A percentile compares a stretch with the other conserved stretches of the same genome.
Conservation (phyloP, 352 stramenopile genomes). For the Pythium brassicae region DNA sequence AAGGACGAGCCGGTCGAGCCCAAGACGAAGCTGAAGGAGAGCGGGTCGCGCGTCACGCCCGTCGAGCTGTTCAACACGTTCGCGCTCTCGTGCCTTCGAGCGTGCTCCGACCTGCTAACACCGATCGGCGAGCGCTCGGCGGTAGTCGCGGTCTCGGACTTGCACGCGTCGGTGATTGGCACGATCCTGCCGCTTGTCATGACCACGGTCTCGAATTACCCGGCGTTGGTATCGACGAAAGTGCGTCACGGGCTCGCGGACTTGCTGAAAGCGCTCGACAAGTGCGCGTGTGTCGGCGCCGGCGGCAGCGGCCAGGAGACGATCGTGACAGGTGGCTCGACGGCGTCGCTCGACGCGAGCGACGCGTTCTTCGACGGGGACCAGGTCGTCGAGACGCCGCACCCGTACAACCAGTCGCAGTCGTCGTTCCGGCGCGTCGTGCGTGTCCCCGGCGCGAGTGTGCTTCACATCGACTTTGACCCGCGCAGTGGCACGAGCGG, state of each 20-base stretch:
- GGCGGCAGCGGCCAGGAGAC: no score
- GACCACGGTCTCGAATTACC: constrained; percentile 38
- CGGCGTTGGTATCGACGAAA: constrained; percentile 23
- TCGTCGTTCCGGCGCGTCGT: constrained; percentile 57
- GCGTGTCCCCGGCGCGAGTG: constrained; percentile 41
- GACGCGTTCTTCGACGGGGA: constrained; percentile 32
- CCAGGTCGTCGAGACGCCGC: constrained; percentile 53
- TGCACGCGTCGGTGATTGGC: constrained; percentile 32
- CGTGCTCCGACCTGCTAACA: constrained; percentile 23
- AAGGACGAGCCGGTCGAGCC: constrained; percentile 14
- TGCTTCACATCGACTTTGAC: constrained; percentile 71
- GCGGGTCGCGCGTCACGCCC: constrained; percentile 4
- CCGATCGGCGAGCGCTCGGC: not conserved
- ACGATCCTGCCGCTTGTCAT: constrained; percentile 46
- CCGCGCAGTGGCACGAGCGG: constrained; percentile 47
- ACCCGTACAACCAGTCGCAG: constrained; percentile 64
- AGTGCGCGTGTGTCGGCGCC: not conserved
- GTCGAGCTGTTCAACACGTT: constrained; percentile 39
- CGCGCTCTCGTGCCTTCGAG: constrained; percentile 31
- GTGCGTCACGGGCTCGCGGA: constrained; percentile 20
- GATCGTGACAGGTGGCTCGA: no score
- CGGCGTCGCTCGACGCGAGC: constrained; percentile 1
- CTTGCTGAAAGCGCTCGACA: constrained; percentile 31
- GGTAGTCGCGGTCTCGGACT: not conserved
- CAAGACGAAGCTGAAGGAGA: constrained; percentile 10